Base-by-base conservation (phyloP, 306 rosid genomes). In the Lathyrus aphaca region DNA sequence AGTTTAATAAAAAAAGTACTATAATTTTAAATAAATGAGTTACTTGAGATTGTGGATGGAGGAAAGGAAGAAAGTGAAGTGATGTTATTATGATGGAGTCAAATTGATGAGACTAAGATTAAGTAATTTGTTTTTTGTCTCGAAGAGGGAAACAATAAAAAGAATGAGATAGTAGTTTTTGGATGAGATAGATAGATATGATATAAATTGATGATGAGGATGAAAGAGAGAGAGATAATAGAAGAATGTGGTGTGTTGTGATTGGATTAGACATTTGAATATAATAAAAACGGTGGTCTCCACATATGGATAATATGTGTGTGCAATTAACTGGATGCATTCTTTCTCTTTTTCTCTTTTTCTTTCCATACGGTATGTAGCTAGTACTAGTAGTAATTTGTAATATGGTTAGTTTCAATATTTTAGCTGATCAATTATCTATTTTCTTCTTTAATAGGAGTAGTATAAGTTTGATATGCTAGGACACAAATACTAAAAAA, bases 241-340 rank as follows among this genome's bases (percentile, higher is more conserved):
- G 25, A 23, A 23, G 2, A 23, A 27, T 39, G 63, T 39, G 18
- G 14, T 8, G 16, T 35, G 53, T 27, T 65, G 43, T 57, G 51
- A 57, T 55, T 57, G 69, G 74, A 45, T 56, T n/a, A 27, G 55
- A 27, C 18, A 60, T 60, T 35, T 35, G 39, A 35, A 35, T 35
- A 35, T 35, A 35, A 35, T 35, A 65, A 64, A 50, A 60, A 54
- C 38, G 64, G 80, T 64, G 69, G 84, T 79, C 27, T 37, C 64
- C 49, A 82, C 86, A 82, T 80, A 78, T 78, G 77, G 82, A 72
- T 71, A 42, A 12, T 53, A 21, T 53, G 69, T 66, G 81, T 83
- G 87, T 82, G 83, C 68, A 74, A 79, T 74, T 63, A 55, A 73
- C 81, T 71, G 32, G 45, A 73, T 56, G 25, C 54, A 61, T 71